phyloP scores from a whole-genome alignment of 805 yeast genomes.

The Candida ovalis region DNA sequence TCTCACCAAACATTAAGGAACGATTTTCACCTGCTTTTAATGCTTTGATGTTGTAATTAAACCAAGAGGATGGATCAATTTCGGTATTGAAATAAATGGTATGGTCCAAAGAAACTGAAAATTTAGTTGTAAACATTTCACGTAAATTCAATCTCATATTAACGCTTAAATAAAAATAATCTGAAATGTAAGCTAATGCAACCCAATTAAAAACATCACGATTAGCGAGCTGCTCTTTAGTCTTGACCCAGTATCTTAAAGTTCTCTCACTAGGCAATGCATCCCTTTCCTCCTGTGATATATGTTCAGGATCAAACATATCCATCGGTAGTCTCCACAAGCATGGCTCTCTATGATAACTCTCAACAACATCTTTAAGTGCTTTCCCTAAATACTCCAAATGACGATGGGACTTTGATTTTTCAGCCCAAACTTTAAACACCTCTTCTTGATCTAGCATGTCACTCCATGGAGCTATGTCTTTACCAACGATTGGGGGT shows the following conservation, averaged over 20 bases:
- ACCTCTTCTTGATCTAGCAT: slow-evolving; percentile 27
- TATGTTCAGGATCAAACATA: slow-evolving; percentile 29
- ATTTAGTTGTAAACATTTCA: slow-evolving; percentile 41
- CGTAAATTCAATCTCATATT: slow-evolving; percentile 49
- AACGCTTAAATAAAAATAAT: slow-evolving; percentile 50
- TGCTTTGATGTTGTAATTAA: slow-evolving; percentile 45
- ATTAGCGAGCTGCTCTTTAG: slow-evolving; percentile 22
- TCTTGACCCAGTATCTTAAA: slow-evolving; percentile 31
- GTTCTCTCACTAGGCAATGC: slow-evolving; percentile 21
- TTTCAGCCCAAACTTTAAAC: slow-evolving; percentile 27
- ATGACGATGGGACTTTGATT: slow-evolving; percentile 18
- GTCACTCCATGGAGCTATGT: slow-evolving; percentile 26
- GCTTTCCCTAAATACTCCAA: slow-evolving; percentile 23
- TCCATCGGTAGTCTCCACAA: slow-evolving; percentile 31
- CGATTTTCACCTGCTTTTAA: slow-evolving; percentile 50
- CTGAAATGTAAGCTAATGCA: slow-evolving; percentile 57
- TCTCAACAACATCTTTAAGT: slow-evolving; percentile 18
- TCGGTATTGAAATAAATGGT: slow-evolving; percentile 60
- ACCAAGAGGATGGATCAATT: slow-evolving; percentile 42
- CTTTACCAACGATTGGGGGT: slow-evolving; percentile 28
- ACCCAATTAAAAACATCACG: slow-evolving; percentile 44
- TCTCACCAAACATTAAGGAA: slow-evolving; percentile 54
- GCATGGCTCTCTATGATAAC: slow-evolving; percentile 32
- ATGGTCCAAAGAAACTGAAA: slow-evolving; percentile 64
- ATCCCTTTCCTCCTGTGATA: slow-evolving; percentile 17